Conservation (phyloP, 352 stramenopile genomes). For the Phytophthora agathidicida region DNA sequence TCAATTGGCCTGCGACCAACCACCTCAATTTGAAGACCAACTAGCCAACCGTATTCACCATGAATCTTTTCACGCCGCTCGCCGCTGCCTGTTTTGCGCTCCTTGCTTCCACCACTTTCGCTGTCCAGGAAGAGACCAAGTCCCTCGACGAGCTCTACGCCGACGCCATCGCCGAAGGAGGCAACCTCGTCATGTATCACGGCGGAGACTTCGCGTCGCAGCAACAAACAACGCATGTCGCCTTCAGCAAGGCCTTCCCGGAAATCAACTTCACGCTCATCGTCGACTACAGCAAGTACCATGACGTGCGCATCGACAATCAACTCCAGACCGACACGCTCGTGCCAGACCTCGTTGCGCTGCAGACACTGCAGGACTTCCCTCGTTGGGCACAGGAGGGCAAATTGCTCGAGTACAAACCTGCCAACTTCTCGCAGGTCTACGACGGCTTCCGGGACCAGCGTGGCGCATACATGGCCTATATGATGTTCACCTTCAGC, state of each 20-base stretch:
- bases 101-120: conserved; percentile 5
- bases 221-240: conserved; percentile 24
- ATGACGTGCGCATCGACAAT: conserved; percentile 70
- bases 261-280: conserved; percentile 67
- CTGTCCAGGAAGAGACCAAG: conserved; percentile 50
- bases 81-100: conserved; percentile 12
- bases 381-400: conserved; percentile 46
- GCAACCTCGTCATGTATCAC: conserved; percentile 54
- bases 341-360: conserved; percentile 46
- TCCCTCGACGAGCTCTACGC: conserved; percentile 50
- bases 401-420: conserved; percentile 63
- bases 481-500: conserved; percentile 50
- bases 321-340: conserved; percentile 51
- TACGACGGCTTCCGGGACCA: conserved; percentile 50
- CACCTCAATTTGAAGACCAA: background rate
- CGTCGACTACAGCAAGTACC: conserved; percentile 64
- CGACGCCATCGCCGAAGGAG: conserved; percentile 56
- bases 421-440: conserved; percentile 56
- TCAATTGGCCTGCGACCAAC: background rate
- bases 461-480: conserved; percentile 41
- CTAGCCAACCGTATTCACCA: too few species aligned
- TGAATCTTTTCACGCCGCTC: conserved; percentile 23
- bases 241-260: conserved; percentile 43
- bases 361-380: conserved; percentile 67
- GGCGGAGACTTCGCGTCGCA: conserved; percentile 42